Evolutionary conservation across 83 land plant species (phyloP).

Genomic region (Isoetes engelmannii): DNA sequence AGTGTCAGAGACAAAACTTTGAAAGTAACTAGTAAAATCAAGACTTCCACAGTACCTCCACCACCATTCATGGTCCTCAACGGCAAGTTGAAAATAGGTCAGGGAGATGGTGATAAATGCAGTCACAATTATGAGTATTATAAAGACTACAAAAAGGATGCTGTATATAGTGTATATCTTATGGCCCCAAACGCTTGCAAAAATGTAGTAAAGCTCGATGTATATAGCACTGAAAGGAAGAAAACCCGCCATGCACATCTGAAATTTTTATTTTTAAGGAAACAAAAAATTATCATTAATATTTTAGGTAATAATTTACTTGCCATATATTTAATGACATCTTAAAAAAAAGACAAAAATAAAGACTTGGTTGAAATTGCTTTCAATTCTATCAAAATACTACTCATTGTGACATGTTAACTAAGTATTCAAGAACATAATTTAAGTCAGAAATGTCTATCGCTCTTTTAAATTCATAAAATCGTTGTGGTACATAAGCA

Average conservation of each 20-base stretch:
- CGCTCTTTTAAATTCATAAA: too few species aligned
- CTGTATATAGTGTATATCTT: conserved; percentile 38
- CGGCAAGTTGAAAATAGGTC: conserved; percentile 49
- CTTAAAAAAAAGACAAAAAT: too few species aligned
- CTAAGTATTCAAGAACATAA: too few species aligned
- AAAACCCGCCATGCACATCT: conserved; percentile 40
- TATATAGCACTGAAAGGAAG: conserved; percentile 35
- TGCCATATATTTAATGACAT: too few species aligned
- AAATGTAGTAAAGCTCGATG: conserved; percentile 38
- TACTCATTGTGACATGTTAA: too few species aligned
- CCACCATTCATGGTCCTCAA: conserved; percentile 57
- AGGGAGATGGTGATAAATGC: conserved; percentile 38
- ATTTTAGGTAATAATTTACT: too few species aligned
- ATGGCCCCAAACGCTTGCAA: conserved; percentile 45
- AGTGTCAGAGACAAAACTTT: conserved; percentile 4
- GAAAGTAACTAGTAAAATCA: conserved; percentile 13
- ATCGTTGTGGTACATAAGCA: background rate
- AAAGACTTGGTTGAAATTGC: too few species aligned
- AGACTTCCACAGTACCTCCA: conserved; percentile 38
- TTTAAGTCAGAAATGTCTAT: too few species aligned
- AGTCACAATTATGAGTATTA: conserved; percentile 37
- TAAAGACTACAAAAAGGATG: conserved; percentile 37
- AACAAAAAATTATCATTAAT: too few species aligned
- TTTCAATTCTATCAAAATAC: too few species aligned
- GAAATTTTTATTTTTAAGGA: background rate